Percentiles rank a stretch among this genome's conserved stretches.
These are phyloP conservation scores for Pestalotiopsis sp. DNA, from an alignment of 2,329 filamentous ascomycete species.

Conservation along the genomic window DNA sequence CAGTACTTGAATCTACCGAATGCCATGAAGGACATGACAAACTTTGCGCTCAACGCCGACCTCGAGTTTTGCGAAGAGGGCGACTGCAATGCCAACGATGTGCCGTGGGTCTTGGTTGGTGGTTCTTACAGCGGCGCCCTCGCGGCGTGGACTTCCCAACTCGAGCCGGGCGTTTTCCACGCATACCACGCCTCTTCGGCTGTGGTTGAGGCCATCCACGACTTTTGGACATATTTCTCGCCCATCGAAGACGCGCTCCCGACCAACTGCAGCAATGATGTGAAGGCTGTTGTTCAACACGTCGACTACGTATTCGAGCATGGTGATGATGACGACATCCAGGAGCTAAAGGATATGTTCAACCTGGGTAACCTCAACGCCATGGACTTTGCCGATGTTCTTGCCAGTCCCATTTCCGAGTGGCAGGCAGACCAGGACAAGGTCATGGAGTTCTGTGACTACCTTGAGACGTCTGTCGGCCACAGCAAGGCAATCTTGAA, in stretches of 20 bases:
- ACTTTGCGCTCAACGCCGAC: slow-evolving; percentile 34
- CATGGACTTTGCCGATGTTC: slow-evolving; percentile 41
- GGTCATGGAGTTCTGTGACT: slow-evolving; percentile 39
- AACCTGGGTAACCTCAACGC: slow-evolving; percentile 30
- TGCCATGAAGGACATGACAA: slow-evolving; percentile 27
- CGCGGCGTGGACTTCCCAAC: slow-evolving; percentile 45
- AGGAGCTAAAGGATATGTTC: slow-evolving; percentile 41
- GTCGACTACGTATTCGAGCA: slow-evolving; percentile 41
- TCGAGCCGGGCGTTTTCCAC: slow-evolving; percentile 49
- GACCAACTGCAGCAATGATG: slow-evolving; percentile 46
- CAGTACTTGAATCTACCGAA: slow-evolving; percentile 26
- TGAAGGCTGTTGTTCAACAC: slow-evolving; percentile 45
- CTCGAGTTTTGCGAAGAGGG: slow-evolving; percentile 40
- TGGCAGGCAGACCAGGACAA: slow-evolving; percentile 31
- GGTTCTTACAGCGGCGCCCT: slow-evolving; percentile 53
- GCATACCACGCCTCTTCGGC: slow-evolving; percentile 51
- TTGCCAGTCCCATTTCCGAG: slow-evolving; percentile 41
- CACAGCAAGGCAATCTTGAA: slow-evolving; percentile 9
- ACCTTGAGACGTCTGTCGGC: slow-evolving; percentile 26
- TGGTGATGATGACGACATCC: slow-evolving; percentile 33
- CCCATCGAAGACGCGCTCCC: slow-evolving; percentile 48
- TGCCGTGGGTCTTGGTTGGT: slow-evolving; percentile 53
- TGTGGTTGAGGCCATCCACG: slow-evolving; percentile 44
- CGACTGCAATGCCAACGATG: slow-evolving; percentile 39
- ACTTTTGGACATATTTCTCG: slow-evolving; percentile 49